These are phyloP conservation scores for Raphanus raphanistrum DNA, from an alignment of 345 rosid genomes.

Conservation along the genomic window DNA sequence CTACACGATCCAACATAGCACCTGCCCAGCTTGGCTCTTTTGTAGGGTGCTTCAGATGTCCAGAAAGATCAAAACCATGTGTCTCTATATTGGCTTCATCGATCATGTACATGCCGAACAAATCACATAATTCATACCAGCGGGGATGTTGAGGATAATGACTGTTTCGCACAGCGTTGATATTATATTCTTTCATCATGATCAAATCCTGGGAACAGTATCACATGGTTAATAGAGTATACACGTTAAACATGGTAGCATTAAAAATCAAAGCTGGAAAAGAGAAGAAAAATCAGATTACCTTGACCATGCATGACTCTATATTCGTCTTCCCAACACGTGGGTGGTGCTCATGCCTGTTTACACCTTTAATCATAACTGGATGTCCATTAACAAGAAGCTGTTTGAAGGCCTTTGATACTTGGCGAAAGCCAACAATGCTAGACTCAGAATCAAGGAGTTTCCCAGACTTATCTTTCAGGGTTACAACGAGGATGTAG, in stretches of 20 bases:
- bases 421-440: conserved; percentile 79
- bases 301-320: conserved; percentile 98
- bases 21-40: conserved; percentile 84
- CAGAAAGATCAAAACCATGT: conserved; percentile 76
- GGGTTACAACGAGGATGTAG: conserved; percentile 72
- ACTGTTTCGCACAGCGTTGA: conserved; percentile 95
- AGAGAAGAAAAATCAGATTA: conserved; percentile 24
- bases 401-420: conserved; percentile 87
- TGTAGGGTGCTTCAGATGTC: conserved; percentile 90
- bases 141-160: conserved; percentile 99
- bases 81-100: conserved; percentile 99
- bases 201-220: conserved; percentile 71
- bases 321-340: conserved; percentile 93
- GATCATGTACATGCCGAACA: conserved; percentile 96
- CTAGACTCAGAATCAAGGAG: conserved; percentile 92
- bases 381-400: conserved; percentile 91
- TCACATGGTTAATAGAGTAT: not conserved
- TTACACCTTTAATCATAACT: conserved; percentile 85
- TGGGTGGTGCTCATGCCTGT: conserved; percentile 99
- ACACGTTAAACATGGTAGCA: conserved; percentile 7
- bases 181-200: conserved; percentile 89
- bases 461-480: conserved; percentile 75
- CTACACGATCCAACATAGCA: conserved; percentile 93
- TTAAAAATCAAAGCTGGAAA: not conserved
- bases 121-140: conserved; percentile 95